A percentile compares a stretch with the other conserved stretches of the same genome.
These are phyloP conservation scores for Remersonia thermophila DNA, from an alignment of 2,329 filamentous ascomycete genomes.

Conservation along the genomic window DNA sequence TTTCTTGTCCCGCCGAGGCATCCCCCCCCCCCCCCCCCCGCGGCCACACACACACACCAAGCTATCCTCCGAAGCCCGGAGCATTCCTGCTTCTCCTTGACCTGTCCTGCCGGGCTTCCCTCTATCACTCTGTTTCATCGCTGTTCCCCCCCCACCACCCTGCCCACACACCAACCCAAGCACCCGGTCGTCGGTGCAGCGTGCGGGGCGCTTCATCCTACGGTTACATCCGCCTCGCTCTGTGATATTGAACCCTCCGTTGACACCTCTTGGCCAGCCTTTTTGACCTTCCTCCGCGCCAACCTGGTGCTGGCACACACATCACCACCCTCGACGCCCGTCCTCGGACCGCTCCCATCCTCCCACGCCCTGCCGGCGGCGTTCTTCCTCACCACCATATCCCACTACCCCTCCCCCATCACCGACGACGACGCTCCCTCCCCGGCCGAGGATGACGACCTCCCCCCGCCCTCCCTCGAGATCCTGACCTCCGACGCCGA, in stretches of 20 bases:
- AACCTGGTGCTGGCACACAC: conserved; percentile 60
- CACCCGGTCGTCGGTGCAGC: no score
- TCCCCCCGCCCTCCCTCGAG: conserved; percentile 54
- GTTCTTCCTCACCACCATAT: conserved; percentile 5
- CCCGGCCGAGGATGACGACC: conserved; percentile 27
- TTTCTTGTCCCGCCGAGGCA: background rate
- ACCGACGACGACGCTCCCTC: conserved; percentile 11
- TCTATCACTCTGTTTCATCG: background rate
- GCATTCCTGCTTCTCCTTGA: no score
- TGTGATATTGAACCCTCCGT: background rate
- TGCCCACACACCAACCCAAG: no score
- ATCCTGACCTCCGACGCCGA: conserved; percentile 42
- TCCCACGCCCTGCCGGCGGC: conserved; percentile 8
- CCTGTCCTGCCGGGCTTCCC: no score
- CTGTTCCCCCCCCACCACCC: no score
- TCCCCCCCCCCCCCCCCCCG: no score
- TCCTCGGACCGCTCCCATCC: conserved; percentile 40
- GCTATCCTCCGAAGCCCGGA: no score
- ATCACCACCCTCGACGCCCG: conserved; percentile 53
- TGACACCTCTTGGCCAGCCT: conserved; percentile 40
- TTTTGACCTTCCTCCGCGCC: conserved; percentile 69
- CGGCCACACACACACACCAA: no score
- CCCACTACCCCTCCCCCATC: conserved; percentile 19
- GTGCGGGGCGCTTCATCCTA: conserved; percentile 2
- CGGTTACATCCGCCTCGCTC: conserved; percentile 11